Percentiles rank a stretch among this genome's conserved stretches.
phyloP scores from a whole-genome alignment of 164 flowering plant species.

The Saururus chinensis region DNA sequence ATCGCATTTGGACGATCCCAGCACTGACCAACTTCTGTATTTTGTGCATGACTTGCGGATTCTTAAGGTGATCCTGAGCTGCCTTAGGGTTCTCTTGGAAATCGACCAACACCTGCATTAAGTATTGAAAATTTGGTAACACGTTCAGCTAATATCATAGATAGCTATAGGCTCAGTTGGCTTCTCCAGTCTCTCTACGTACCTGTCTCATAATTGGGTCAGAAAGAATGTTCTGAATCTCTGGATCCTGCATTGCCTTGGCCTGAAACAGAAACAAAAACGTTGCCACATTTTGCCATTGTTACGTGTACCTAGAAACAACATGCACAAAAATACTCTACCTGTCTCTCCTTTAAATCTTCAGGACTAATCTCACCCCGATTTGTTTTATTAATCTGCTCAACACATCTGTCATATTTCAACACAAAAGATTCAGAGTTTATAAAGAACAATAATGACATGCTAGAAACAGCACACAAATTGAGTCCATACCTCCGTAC shows the following conservation, averaged over 20 bases:
- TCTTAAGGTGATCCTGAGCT: conserved; percentile 87
- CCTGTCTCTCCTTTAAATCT: conserved; percentile 97
- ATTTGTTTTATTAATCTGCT: conserved; percentile 78
- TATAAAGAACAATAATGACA: neutral
- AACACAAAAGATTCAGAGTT: neutral
- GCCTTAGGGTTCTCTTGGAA: conserved; percentile 91
- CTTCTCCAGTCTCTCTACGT: no score
- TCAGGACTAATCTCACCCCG: conserved; percentile 89
- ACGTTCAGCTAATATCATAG: no score
- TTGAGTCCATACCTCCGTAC: conserved; percentile 39
- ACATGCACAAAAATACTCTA: conserved; percentile 7
- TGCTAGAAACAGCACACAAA: neutral
- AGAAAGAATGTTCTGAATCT: conserved; percentile 78
- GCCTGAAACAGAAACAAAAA: conserved; percentile 37
- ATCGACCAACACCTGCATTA: conserved; percentile 61
- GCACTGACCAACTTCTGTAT: conserved; percentile 87
- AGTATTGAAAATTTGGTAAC: neutral
- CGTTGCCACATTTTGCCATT: neutral
- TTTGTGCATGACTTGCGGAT: conserved; percentile 87
- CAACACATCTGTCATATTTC: conserved; percentile 60
- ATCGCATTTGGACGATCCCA: conserved; percentile 83
- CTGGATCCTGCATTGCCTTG: conserved; percentile 97
- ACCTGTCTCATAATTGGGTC: conserved; percentile 99
- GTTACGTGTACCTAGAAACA: neutral
- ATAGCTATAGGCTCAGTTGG: no score